Base-by-base conservation (phyloP, 306 rosid species). In the Gynostemma pentaphyllum region DNA sequence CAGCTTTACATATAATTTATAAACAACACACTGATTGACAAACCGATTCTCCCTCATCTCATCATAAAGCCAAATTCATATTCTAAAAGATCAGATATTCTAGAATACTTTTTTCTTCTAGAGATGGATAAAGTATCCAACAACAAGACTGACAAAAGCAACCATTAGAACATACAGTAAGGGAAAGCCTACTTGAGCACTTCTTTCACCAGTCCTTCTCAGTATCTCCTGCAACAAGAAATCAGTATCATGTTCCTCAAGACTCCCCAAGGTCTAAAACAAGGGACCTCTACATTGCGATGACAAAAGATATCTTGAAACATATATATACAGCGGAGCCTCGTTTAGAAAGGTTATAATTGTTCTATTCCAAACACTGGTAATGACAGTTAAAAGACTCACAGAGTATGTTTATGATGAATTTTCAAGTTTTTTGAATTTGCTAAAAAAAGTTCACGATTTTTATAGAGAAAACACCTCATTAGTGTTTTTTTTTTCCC, bases 41-140 rank as follows among this genome's bases (percentile, higher is more conserved):
- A 28, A 23, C 22, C 16, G 56, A 50, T 56, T 56, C 63, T 55
- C 24, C 63, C 37, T 27, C 23, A 51, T 57, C 24, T 11, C 19
- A 59, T 36, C 12, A 37, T 22, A 21, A 42, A 21, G 46, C 46
- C 46, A 39, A 36, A 29, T 59, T 46, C 48, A 37, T 2, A 39
- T 19, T 39, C 34, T 60, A 39, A 60, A 37, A 10, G 10, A 39
- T 37, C 9, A 60, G 26, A 60, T 39, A 37, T 60, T 32, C 48
- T 19, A 39, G 29, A 39, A 13, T 39, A 60, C 30, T 45, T 60
- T 28, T 11, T 57, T 19, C 28, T 21, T 19, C 71, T 70, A 84
- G 16, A 83, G 70, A 75, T 86, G 94, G 67, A 86, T 46, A 34
- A 70, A 75, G 74, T 82, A 92, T 67, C 99, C 96, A 12, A 84